These are phyloP conservation scores for Pisolithus albus DNA, from an alignment of 768 basidiomycete genomes.

Conservation along the genomic window DNA sequence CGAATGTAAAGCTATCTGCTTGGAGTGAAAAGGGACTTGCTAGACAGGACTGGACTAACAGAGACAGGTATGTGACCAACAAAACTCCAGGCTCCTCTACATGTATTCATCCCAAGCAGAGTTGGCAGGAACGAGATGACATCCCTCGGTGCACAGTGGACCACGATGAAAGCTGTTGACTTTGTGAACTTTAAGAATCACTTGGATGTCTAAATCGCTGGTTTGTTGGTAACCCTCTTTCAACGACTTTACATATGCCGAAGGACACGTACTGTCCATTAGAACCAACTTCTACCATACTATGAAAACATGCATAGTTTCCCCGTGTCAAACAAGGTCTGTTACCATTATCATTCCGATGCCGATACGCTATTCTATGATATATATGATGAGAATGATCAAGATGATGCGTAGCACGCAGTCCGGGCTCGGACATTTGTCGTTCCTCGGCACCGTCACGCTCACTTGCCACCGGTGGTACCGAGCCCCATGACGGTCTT, in stretches of 20 bases:
- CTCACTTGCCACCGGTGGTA: not conserved
- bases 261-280: no score
- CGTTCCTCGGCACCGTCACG: not conserved
- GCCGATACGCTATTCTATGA: no score
- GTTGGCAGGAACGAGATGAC: slow-evolving; percentile 53
- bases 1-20: slow-evolving; percentile 30
- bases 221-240: no score
- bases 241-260: no score
- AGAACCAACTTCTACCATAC: no score
- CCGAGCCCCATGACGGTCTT: not conserved
- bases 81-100: slow-evolving; percentile 1
- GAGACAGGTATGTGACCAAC: slow-evolving; percentile 39
- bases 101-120: slow-evolving; percentile 28
- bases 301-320: no score
- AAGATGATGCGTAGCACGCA: no score
- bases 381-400: no score
- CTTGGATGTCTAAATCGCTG: slow-evolving; percentile 39
- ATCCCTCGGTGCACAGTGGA: slow-evolving; percentile 43
- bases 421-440: no score
- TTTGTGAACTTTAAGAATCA: slow-evolving; percentile 48
- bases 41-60: slow-evolving; percentile 52
- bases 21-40: slow-evolving; percentile 50
- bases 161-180: slow-evolving; percentile 40
- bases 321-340: no score
- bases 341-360: no score